Conservation (phyloP, 2,329 filamentous ascomycete species). For the Elsinoe batatas region DNA sequence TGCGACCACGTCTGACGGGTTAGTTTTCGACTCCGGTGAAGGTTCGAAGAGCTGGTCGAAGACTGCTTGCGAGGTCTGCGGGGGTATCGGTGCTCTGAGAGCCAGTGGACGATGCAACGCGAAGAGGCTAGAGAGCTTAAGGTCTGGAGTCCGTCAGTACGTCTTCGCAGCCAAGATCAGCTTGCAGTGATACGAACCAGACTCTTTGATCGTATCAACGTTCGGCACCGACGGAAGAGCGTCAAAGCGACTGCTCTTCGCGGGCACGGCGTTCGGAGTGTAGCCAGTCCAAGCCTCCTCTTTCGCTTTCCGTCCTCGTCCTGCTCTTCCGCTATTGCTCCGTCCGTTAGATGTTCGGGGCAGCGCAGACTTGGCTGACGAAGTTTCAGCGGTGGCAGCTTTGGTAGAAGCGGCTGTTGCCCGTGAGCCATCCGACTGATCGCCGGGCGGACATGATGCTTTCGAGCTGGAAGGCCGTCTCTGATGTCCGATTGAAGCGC, state of each 20-base stretch:
- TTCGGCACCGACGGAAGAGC: conserved; percentile 65
- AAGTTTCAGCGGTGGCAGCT: conserved; percentile 21
- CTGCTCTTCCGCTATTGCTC: conserved; percentile 14
- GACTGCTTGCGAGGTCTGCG: conserved; percentile 57
- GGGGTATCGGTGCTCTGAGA: conserved; percentile 70
- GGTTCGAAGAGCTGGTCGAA: conserved; percentile 77
- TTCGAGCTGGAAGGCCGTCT: conserved; percentile 43
- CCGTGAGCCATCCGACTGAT: conserved; percentile 18
- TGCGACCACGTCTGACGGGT: conserved; percentile 32
- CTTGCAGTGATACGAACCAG: conserved; percentile 16
- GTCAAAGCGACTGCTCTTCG: conserved; percentile 36
- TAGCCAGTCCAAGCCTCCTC: conserved; percentile 17
- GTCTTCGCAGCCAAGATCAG: background rate
- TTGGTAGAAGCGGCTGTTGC: conserved; percentile 19
- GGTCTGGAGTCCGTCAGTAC: conserved; percentile 46
- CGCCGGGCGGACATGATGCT: conserved; percentile 37
- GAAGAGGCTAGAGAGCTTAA: conserved; percentile 87
- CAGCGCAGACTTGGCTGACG: conserved; percentile 15
- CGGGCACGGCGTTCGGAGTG: conserved; percentile 5
- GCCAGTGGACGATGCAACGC: conserved; percentile 91
- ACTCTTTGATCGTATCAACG: conserved; percentile 57
- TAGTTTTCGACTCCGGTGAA: conserved; percentile 31
- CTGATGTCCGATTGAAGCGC: conserved; percentile 29
- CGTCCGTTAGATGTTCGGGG: conserved; percentile 10
- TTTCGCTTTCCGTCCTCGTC: conserved; percentile 11